Conservation (phyloP, 108 stramenopile species). For the Skeletonema costatum region DNA sequence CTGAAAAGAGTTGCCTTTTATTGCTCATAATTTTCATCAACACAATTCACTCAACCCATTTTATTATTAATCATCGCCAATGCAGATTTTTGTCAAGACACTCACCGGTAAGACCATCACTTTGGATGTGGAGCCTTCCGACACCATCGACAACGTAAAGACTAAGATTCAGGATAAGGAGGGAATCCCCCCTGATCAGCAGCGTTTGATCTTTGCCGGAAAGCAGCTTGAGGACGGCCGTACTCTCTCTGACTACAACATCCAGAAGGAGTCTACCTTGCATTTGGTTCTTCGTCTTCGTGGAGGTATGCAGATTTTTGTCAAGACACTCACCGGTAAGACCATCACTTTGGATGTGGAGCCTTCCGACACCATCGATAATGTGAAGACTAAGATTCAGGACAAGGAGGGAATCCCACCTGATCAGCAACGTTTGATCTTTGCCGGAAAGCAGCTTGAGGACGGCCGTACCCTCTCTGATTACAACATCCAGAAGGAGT, state of each 20-base stretch:
- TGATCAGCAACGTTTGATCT: slow-evolving; percentile 90
- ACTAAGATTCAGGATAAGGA: slow-evolving; percentile 93
- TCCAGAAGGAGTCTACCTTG: slow-evolving; percentile 85
- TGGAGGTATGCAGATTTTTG: slow-evolving; percentile 24
- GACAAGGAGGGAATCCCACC: slow-evolving; percentile 95
- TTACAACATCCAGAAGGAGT: slow-evolving; percentile 94
- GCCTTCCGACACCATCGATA: slow-evolving; percentile 84
- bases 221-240: slow-evolving; percentile 92
- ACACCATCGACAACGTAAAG: slow-evolving; percentile 91
- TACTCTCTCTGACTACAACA: slow-evolving; percentile 91
- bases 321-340: slow-evolving; percentile 13
- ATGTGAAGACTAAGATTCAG: slow-evolving; percentile 92
- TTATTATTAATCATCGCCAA: neutral
- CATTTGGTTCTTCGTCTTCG: slow-evolving; percentile 84
- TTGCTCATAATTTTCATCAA: neutral
- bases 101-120: slow-evolving; percentile 77
- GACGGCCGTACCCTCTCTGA: slow-evolving; percentile 86
- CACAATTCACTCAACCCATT: neutral
- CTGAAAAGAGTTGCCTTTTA: neutral
- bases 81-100: slow-evolving; percentile 63
- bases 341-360: slow-evolving; percentile 54
- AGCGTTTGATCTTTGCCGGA: slow-evolving; percentile 90
- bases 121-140: slow-evolving; percentile 71
- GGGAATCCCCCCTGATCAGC: slow-evolving; percentile 92
- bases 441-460: slow-evolving; percentile 93